Conservation (phyloP, 306 rosid species). For the Cucurbita argyrosperma region DNA sequence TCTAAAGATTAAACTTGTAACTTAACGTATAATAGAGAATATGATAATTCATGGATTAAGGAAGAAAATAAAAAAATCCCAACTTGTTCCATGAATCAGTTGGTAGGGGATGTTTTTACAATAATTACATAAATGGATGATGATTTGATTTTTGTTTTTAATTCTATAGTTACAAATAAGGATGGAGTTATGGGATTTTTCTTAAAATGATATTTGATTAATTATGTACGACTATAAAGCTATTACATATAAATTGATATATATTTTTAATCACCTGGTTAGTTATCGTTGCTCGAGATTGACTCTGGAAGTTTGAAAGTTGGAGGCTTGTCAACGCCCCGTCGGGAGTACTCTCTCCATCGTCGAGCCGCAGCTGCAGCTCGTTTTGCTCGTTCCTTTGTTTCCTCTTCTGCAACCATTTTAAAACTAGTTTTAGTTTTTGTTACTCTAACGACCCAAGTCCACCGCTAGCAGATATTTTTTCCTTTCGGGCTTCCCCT, state of each 20-base stretch:
- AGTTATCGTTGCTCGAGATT: conserved; percentile 33
- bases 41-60: too few species aligned
- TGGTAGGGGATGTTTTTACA: not conserved
- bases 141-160: not conserved
- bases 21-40: too few species aligned
- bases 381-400: conserved; percentile 51
- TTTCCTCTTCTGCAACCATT: conserved; percentile 50
- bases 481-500: not conserved
- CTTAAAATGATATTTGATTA: not conserved
- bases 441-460: not conserved
- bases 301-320: conserved; percentile 74
- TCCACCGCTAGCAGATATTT: not conserved
- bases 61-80: too few species aligned
- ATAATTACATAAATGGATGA: not conserved
- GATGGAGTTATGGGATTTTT: not conserved
- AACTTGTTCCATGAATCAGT: not conserved
- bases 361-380: conserved; percentile 86
- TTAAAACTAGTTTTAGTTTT: not conserved
- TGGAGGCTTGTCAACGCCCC: conserved; percentile 68
- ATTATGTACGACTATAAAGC: conserved; percentile 3
- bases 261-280: conserved; percentile 1
- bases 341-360: conserved; percentile 96
- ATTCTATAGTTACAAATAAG: not conserved
- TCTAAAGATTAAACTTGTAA: too few species aligned
- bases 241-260: not conserved